A percentile compares a stretch with the other conserved stretches of the same genome.
phyloP scores from a whole-genome alignment of 495 filamentous ascomycete genomes.

The Lasiosphaeriaceae sp. region DNA sequence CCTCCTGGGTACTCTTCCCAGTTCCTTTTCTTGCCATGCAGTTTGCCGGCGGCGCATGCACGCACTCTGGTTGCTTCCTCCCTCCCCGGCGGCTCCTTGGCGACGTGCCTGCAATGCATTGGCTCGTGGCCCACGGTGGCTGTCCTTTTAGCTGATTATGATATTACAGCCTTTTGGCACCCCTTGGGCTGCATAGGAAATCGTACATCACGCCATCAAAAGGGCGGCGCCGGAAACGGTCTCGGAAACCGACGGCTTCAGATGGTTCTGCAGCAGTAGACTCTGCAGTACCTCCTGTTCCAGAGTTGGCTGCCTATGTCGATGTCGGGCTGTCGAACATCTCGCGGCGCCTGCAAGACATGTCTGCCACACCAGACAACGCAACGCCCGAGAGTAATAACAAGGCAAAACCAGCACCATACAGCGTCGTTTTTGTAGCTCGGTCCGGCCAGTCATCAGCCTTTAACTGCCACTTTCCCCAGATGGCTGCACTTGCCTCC shows the following conservation, averaged over 20 bases:
- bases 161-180: slow-evolving; percentile 48
- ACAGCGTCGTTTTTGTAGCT: slow-evolving; percentile 48
- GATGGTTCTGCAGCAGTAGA: slow-evolving; percentile 7
- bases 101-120: no score
- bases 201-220: slow-evolving; percentile 46
- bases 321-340: slow-evolving; percentile 57
- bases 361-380: slow-evolving; percentile 20
- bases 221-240: slow-evolving; percentile 47
- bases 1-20: slow-evolving; percentile 5
- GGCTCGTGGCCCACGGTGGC: no score
- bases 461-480: slow-evolving; percentile 57
- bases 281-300: slow-evolving; percentile 30
- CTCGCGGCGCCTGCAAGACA: slow-evolving; percentile 48
- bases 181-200: slow-evolving; percentile 51
- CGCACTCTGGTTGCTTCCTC: no score
- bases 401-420: not conserved
- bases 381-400: not conserved
- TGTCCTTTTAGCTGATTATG: not conserved
- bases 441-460: slow-evolving; percentile 46
- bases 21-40: not conserved
- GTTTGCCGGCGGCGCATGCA: no score
- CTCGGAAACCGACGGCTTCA: slow-evolving; percentile 23
- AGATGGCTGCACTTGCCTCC: slow-evolving; percentile 51
- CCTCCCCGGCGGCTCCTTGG: no score
- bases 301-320: slow-evolving; percentile 48